Evolutionary conservation across 208 protist genomes (phyloP).

Genomic region (Leptomonas pyrrhocoris): DNA sequence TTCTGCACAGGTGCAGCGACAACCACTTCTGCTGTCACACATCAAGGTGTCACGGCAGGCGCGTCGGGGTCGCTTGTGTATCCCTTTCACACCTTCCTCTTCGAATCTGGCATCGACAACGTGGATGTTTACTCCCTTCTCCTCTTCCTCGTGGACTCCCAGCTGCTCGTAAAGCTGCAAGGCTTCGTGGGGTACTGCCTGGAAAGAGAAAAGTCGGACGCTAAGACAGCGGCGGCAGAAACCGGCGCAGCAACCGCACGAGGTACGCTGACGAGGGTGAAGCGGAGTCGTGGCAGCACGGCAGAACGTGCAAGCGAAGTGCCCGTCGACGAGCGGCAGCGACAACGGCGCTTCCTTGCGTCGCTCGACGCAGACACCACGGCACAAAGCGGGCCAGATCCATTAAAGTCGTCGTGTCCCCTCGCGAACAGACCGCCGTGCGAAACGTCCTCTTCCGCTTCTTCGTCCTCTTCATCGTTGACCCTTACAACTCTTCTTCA

Average conservation of each 20-base stretch:
- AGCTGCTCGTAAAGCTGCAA: conserved; percentile 74
- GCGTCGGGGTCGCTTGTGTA: background rate
- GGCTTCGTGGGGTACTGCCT: conserved; percentile 48
- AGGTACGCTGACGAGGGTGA: background rate
- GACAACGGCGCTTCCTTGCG: conserved; percentile 4
- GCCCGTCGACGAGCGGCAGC: background rate
- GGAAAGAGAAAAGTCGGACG: conserved; percentile 13
- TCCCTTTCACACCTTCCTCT: conserved; percentile 63
- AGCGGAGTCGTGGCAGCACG: conserved; percentile 1
- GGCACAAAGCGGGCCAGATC: background rate
- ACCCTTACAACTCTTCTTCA: background rate
- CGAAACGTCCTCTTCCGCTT: background rate
- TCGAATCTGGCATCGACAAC: conserved; percentile 73
- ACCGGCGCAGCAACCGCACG: background rate
- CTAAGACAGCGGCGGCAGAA: background rate
- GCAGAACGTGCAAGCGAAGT: background rate
- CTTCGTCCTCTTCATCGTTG: background rate
- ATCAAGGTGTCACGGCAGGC: background rate
- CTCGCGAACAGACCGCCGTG: too few species aligned
- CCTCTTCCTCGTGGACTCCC: conserved; percentile 58
- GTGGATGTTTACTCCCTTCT: conserved; percentile 73
- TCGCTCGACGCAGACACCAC: background rate
- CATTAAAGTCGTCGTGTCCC: background rate
- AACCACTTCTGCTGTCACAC: too few species aligned
- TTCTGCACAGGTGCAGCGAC: conserved; percentile 11